Percentiles rank a stretch among this genome's conserved stretches.
Conservation (phyloP, 352 stramenopile genomes). For the Globisporangium solare region DNA sequence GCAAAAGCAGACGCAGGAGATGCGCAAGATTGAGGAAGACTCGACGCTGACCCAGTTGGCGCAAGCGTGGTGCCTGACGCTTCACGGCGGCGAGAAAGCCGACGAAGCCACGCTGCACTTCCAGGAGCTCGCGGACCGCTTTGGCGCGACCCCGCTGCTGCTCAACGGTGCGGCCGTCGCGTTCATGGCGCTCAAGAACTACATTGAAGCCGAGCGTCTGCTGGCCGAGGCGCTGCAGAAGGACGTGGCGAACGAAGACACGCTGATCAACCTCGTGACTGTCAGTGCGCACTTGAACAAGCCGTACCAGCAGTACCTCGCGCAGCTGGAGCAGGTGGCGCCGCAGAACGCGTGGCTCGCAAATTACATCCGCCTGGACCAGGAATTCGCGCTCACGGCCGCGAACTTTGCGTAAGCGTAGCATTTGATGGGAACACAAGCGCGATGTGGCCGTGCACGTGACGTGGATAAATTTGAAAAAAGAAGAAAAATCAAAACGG, state of each 20-base stretch:
- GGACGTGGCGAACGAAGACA: constrained; percentile 86
- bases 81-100: constrained; percentile 77
- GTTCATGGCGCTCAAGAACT: constrained; percentile 92
- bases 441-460: too few relatives aligned
- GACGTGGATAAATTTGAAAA: too few relatives aligned
- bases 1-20: constrained; percentile 79
- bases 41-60: constrained; percentile 94
- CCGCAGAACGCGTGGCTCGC: constrained; percentile 66
- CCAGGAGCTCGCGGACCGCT: constrained; percentile 92
- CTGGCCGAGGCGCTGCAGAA: constrained; percentile 88
- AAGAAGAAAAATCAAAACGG: too few relatives aligned
- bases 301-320: constrained; percentile 65
- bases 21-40: constrained; percentile 95
- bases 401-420: constrained; percentile 56
- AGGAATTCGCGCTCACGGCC: constrained; percentile 61
- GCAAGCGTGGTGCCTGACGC: constrained; percentile 83
- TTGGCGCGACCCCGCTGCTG: constrained; percentile 88
- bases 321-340: constrained; percentile 76
- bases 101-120: constrained; percentile 92
- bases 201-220: constrained; percentile 83
- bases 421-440: not conserved
- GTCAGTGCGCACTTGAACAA: constrained; percentile 90
- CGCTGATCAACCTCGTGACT: constrained; percentile 92
- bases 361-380: constrained; percentile 63
- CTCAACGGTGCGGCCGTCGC: constrained; percentile 90